These are phyloP conservation scores for Wickerhamiella dianesei DNA, from an alignment of 805 yeast species.

Conservation along the genomic window DNA sequence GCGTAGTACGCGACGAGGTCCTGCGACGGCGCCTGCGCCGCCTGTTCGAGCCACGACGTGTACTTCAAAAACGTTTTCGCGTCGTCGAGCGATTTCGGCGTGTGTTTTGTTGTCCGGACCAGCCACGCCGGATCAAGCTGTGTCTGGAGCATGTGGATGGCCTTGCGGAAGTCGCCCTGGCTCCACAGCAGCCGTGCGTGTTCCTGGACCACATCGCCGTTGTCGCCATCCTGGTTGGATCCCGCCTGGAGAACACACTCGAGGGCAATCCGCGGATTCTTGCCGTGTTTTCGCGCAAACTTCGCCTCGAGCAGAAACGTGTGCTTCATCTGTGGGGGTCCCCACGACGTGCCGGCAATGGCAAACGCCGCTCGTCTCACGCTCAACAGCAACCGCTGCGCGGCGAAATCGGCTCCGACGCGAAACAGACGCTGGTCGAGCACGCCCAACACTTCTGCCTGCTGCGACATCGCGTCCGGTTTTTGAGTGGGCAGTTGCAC, in stretches of 20 bases:
- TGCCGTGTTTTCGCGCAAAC: slow-evolving; percentile 51
- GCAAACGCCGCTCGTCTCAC: slow-evolving; percentile 38
- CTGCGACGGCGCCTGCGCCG: slow-evolving; percentile 68
- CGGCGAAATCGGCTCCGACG: slow-evolving; percentile 41
- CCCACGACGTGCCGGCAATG: slow-evolving; percentile 6
- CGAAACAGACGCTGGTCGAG: slow-evolving; percentile 18
- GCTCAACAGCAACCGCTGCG: slow-evolving; percentile 46
- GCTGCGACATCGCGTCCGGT: slow-evolving; percentile 7
- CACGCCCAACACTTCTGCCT: slow-evolving; percentile 8
- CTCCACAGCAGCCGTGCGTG: slow-evolving; percentile 60
- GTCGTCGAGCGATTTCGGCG: slow-evolving; percentile 8
- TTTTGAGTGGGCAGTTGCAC: neutral
- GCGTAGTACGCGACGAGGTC: slow-evolving; percentile 59
- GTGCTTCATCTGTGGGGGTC: slow-evolving; percentile 27
- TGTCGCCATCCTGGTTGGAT: slow-evolving; percentile 1
- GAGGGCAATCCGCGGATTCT: slow-evolving; percentile 21
- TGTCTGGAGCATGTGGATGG: slow-evolving; percentile 49
- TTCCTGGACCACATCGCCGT: slow-evolving; percentile 9
- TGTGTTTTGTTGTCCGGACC: slow-evolving; percentile 4
- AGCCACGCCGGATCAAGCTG: slow-evolving; percentile 21
- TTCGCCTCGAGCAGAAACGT: slow-evolving; percentile 48
- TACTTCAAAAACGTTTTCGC: slow-evolving; percentile 55
- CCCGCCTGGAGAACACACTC: neutral
- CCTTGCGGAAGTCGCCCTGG: slow-evolving; percentile 76
- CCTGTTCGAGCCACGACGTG: slow-evolving; percentile 76